These are phyloP conservation scores for Phialophora verrucosa DNA, from an alignment of 2,329 filamentous ascomycete species.

Conservation along the genomic window DNA sequence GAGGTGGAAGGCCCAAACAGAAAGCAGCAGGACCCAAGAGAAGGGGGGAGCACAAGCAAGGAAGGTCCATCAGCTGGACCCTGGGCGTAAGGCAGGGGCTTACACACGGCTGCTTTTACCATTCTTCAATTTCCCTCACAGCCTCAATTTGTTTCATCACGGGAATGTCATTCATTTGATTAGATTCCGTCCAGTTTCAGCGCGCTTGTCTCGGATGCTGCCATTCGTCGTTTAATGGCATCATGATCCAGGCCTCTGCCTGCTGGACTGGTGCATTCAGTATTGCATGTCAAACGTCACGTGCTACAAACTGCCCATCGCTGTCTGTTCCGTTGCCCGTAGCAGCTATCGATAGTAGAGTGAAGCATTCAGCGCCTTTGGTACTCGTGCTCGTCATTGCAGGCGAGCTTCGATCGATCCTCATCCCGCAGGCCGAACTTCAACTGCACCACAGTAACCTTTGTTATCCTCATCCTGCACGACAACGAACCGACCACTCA, in stretches of 20 bases:
- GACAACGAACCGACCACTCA: conserved; percentile 39
- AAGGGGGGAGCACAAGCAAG: conserved; percentile 11
- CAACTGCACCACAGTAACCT: conserved; percentile 17
- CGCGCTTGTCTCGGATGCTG: neutral
- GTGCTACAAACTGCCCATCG: conserved; percentile 1
- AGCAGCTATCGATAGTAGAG: conserved; percentile 4
- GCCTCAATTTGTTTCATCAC: conserved; percentile 28
- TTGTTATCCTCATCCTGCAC: conserved; percentile 12
- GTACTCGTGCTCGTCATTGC: conserved; percentile 6
- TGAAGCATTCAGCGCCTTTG: neutral
- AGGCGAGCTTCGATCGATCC: conserved; percentile 23
- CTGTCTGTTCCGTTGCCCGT: conserved; percentile 3
- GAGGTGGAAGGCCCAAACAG: conserved; percentile 17
- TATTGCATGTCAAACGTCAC: neutral
- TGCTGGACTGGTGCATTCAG: neutral
- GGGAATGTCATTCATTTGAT: conserved; percentile 12
- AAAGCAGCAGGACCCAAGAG: conserved; percentile 3
- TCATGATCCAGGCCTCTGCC: neutral
- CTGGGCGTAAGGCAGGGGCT: conserved; percentile 10
- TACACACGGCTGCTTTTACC: conserved; percentile 6
- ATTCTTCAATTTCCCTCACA: conserved; percentile 18
- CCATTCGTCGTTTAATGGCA: neutral
- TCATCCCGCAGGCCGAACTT: conserved; percentile 26
- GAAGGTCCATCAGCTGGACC: conserved; percentile 11
- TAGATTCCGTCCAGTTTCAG: neutral